Base-by-base conservation (phyloP, 2,329 filamentous ascomycete genomes). In the Aspergillus sp. region DNA sequence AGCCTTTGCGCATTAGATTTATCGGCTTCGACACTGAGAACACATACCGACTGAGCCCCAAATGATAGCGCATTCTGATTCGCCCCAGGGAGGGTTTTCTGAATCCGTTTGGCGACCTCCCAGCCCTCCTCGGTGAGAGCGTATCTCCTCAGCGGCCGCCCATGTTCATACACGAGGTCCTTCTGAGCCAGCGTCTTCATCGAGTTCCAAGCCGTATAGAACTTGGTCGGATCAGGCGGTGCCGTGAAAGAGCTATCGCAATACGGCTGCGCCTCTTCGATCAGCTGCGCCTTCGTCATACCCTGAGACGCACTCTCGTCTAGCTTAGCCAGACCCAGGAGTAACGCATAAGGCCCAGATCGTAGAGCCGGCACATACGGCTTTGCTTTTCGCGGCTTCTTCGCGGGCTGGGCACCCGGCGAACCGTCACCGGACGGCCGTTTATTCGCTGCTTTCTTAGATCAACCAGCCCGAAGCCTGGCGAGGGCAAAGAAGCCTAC, bases 201-300 rank as follows among this genome's bases (percentile, higher is more conserved):
- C 1, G 82, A 86, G 48, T 74, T 81, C 83, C 83, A 91, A 0
- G 84, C 84, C 0, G 83, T 89, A 46, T 84, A 83, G 47, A 74
- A 82, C 35, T 78, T 81, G 8, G 69, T 78, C 0, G 80, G 66
- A 33, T 84, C 79, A 25, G 64, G 67, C 0, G 81, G 78, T 0
- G 72, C 75, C 0, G 72, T 80, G 47, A 86, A 86, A 0, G 82
- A 86, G 2, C 78, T 63, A 49, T 88, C 81, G 47, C 79, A 85
- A 52, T 82, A 68, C 5, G 73, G 74, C 47, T 89, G 80, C 1
- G 82, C 81, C 8, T 70, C 62, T 37, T 78, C 75, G 28, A 86
- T 79, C 2, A 86, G 59, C 35, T 82, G 71, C 5, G 67, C 52
- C 52, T 86, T 89, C 7, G 76, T 74, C 58, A 89, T 61, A 3